Conservation (phyloP, 2,329 filamentous ascomycete genomes). For the Epichloe sylvatica region DNA sequence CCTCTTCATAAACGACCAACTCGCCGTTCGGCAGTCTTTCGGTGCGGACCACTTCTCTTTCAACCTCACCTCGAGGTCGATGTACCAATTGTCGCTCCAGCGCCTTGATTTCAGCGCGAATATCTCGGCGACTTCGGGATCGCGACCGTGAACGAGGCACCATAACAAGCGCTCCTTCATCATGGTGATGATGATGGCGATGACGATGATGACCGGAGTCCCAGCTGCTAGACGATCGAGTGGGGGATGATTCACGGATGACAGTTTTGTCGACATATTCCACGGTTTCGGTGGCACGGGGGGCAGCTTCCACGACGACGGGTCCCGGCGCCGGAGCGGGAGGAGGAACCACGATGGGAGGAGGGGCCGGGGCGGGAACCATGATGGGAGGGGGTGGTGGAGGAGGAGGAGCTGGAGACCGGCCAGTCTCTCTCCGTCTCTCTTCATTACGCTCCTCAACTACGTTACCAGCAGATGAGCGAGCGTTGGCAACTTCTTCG, state of each 20-base stretch:
- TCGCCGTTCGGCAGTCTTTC: conserved; percentile 47
- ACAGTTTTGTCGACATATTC: conserved; percentile 33
- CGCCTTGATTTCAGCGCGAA: conserved; percentile 57
- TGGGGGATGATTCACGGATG: conserved; percentile 34
- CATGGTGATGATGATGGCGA: conserved; percentile 16
- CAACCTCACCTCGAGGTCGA: conserved; percentile 22
- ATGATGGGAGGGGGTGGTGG: conserved; percentile 12
- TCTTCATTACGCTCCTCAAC: conserved; percentile 35
- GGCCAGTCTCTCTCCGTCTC: conserved; percentile 2
- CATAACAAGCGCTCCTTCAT: conserved; percentile 21
- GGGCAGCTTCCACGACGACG: conserved; percentile 20
- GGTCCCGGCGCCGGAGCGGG: conserved; percentile 16
- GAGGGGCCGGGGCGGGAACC: conserved; percentile 6
- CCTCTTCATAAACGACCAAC: conserved; percentile 49
- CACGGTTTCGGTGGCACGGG: conserved; percentile 18
- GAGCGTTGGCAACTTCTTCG: conserved; percentile 28
- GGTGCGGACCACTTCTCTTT: conserved; percentile 40
- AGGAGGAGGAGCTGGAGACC: conserved; percentile 8
- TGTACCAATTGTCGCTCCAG: conserved; percentile 42
- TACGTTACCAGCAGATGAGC: conserved; percentile 32
- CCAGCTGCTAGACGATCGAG: conserved; percentile 24
- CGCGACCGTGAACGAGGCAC: conserved; percentile 29
- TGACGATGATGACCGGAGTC: conserved; percentile 17
- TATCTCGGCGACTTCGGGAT: conserved; percentile 43
- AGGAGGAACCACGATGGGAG: conserved; percentile 11